Percentiles rank a stretch among this genome's conserved stretches.
Conservation (phyloP, 2,329 filamentous ascomycete species). For the Ceratocystis albifundus region DNA sequence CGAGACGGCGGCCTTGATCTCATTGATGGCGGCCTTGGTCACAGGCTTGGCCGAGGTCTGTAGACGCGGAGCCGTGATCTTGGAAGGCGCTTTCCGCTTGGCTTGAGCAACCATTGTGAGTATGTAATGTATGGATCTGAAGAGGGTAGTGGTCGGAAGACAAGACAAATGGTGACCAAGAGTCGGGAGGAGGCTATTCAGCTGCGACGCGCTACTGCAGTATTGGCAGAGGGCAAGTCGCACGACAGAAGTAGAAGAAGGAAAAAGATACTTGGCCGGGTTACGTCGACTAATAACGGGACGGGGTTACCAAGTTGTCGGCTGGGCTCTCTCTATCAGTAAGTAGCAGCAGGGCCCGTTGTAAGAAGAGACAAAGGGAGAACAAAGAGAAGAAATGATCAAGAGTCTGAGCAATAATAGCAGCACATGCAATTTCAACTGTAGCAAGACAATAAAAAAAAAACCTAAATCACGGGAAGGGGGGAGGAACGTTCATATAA, state of each 20-base stretch:
- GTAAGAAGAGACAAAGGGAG: background rate
- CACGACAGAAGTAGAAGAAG: background rate
- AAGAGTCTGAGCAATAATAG: background rate
- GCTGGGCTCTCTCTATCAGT: background rate
- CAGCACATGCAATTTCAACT: background rate
- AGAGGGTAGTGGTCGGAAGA: background rate
- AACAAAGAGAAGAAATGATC: background rate
- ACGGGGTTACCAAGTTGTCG: background rate
- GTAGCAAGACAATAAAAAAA: constrained; percentile 3
- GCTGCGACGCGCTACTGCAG: background rate
- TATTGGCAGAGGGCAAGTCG: background rate
- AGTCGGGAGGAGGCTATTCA: background rate
- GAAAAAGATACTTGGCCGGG: background rate
- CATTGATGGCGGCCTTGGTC: constrained; percentile 44
- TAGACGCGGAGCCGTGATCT: constrained; percentile 45
- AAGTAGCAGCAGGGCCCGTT: background rate
- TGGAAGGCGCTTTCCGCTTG: constrained; percentile 48
- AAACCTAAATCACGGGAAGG: background rate
- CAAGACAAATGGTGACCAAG: background rate
- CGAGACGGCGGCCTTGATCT: constrained; percentile 46
- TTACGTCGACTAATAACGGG: background rate
- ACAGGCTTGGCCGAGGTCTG: constrained; percentile 43
- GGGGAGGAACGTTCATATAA: background rate
- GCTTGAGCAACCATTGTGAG: constrained; percentile 29
- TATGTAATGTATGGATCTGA: constrained; percentile 4